Evolutionary conservation across 768 basidiomycete genomes (phyloP).

Genomic region (Podaxis sp.): DNA sequence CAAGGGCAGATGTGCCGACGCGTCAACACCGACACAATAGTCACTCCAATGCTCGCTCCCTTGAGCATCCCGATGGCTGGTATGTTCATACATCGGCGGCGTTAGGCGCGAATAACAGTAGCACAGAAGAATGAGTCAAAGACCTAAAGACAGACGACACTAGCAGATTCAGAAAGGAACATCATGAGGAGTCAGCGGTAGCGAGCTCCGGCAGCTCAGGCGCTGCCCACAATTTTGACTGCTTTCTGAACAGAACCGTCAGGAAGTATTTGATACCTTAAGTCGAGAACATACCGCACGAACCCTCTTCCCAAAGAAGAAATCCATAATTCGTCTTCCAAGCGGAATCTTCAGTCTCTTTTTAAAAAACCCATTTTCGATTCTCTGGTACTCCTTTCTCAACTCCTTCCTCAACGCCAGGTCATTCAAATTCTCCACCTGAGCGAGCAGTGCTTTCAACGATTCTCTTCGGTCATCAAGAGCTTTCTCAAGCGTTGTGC

Average conservation of each 20-base stretch:
- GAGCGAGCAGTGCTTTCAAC: background rate
- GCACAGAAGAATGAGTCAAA: no score
- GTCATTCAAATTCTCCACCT: constrained; percentile 4
- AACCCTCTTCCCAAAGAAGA: constrained; percentile 3
- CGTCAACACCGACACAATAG: no score
- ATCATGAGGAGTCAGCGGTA: no score
- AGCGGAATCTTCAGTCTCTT: constrained; percentile 9
- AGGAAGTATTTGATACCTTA: background rate
- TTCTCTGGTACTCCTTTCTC: background rate
- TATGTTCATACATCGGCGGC: no score
- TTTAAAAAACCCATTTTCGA: constrained; percentile 14
- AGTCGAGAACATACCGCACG: background rate
- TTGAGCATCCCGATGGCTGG: no score
- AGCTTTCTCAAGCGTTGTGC: constrained; percentile 19
- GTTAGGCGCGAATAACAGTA: no score
- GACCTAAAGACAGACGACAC: no score
- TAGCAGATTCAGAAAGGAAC: no score
- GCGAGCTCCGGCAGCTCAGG: background rate
- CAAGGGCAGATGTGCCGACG: no score
- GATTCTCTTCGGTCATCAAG: constrained; percentile 21
- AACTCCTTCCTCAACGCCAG: background rate
- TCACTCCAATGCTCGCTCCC: no score
- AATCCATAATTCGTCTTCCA: background rate
- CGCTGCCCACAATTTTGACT: background rate
- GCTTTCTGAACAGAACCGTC: background rate